Base-by-base conservation (phyloP, 2,329 filamentous ascomycete genomes). In the Claviceps maximensis region DNA sequence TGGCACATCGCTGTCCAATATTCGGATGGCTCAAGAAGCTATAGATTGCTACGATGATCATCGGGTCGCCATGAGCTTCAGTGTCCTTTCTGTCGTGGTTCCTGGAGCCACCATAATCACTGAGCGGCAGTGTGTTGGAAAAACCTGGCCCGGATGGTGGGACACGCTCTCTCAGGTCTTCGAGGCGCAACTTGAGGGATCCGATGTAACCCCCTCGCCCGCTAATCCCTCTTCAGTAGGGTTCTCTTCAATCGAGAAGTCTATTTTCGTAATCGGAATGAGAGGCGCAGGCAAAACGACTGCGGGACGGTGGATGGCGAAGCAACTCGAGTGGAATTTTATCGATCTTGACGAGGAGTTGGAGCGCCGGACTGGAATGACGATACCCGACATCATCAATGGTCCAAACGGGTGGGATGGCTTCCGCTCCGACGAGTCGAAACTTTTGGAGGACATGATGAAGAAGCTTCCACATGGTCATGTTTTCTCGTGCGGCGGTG, bases 101-200 rank as follows among this genome's bases (percentile, higher is more conserved):
- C 84, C 87, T 1, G 69, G 79, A 8, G 78, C 87, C 0, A 85
- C 89, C 0, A 70, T 95, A 17, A 82, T 98, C 50, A 78, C 87
- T 2, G 93, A 98, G 66, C 86, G 89, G 55, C 89, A 95, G 62
- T 98, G 93, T 65, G 87, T 89, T 2, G 90, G 87, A 42, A 98
- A 98, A 75, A 98, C 93, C 2, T 98, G 93, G 93, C 93, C 93
- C 0, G 93, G 91, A 10, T 98, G 93, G 89, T 98, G 93, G 93
- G 93, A 98, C 67, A 82, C 84, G 19, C 71, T 97, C 53, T 83
- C 84, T 23, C 82, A 86, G 59, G 79, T 81, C 15, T 98, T 96
- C 73, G 76, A 82, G 36, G 86, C 87, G 29, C 70, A 77, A 29
- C 73, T 97, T n/a, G 79, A 84, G 55, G 93, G 93, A 13, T 79